Percentiles rank a stretch among this genome's conserved stretches.
These are phyloP conservation scores for Phytopythium delawarense DNA, from an alignment of 352 stramenopile genomes.

Conservation along the genomic window DNA sequence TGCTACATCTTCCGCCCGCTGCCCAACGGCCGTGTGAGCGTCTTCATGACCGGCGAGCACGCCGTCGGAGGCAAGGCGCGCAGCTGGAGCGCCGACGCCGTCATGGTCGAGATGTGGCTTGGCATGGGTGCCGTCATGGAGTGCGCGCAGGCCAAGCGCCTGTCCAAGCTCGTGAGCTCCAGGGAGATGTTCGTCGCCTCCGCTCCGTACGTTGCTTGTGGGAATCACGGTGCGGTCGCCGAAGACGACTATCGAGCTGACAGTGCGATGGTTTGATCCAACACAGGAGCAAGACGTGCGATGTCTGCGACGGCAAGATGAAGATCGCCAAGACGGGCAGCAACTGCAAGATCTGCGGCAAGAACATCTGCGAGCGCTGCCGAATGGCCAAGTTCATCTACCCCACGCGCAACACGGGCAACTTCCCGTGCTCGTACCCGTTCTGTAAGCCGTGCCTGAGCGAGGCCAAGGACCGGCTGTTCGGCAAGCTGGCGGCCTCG, in stretches of 20 bases:
- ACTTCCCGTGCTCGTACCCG: slow-evolving; percentile 47
- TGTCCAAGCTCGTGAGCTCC: slow-evolving; percentile 45
- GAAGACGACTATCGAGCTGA: not conserved
- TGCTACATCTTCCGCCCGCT: slow-evolving; percentile 63
- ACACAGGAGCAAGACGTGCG: slow-evolving; percentile 39
- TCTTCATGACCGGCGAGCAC: slow-evolving; percentile 67
- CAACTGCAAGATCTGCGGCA: slow-evolving; percentile 64
- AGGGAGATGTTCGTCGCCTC: slow-evolving; percentile 50
- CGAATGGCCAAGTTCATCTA: slow-evolving; percentile 57
- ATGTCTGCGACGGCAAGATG: slow-evolving; percentile 61
- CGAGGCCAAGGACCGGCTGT: slow-evolving; percentile 40
- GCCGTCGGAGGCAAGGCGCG: slow-evolving; percentile 47
- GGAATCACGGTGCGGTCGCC: not conserved
- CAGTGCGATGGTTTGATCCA: not conserved
- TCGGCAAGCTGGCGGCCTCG: slow-evolving; percentile 17
- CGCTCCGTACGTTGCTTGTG: slow-evolving; percentile 27
- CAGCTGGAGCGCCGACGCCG: slow-evolving; percentile 48
- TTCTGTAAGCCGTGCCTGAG: slow-evolving; percentile 60
- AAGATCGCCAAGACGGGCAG: slow-evolving; percentile 42
- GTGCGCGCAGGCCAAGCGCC: slow-evolving; percentile 51
- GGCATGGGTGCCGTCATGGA: slow-evolving; percentile 46
- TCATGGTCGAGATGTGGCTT: slow-evolving; percentile 62
- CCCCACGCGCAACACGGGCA: slow-evolving; percentile 35
- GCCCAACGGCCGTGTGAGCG: slow-evolving; percentile 37
- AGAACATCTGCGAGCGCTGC: slow-evolving; percentile 66